A percentile compares a stretch with the other conserved stretches of the same genome.
These are phyloP conservation scores for Plasmodium chabaudi DNA, from an alignment of 169 alveolate species.

Conservation along the genomic window DNA sequence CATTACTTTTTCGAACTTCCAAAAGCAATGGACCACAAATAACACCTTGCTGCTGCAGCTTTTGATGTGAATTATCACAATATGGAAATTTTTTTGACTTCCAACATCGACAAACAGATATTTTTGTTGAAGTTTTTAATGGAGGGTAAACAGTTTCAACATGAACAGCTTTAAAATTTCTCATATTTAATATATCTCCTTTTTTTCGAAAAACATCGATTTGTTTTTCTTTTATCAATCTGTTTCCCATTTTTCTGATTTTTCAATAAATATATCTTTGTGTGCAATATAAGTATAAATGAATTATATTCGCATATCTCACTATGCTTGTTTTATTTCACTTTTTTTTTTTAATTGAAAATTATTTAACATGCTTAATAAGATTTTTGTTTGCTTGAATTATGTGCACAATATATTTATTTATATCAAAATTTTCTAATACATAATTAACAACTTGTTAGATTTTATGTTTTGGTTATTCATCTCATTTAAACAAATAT, in stretches of 20 bases:
- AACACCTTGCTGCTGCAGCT: conserved; percentile 84
- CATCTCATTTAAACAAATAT: too few species aligned
- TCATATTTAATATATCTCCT: conserved; percentile 55
- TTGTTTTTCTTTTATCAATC: conserved; percentile 23
- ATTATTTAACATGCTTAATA: background rate
- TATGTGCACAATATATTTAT: too few species aligned
- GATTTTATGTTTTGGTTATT: too few species aligned
- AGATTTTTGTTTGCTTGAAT: too few species aligned
- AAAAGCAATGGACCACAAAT: conserved; percentile 86
- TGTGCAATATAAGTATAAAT: background rate
- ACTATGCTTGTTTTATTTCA: background rate
- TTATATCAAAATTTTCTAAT: too few species aligned
- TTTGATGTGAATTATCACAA: conserved; percentile 89
- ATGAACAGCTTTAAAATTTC: conserved; percentile 75
- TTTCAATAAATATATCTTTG: background rate
- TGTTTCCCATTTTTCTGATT: conserved; percentile 26
- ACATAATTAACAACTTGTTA: too few species aligned
- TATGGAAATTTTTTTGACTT: conserved; percentile 88
- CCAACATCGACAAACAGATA: conserved; percentile 89
- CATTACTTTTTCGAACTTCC: conserved; percentile 77
- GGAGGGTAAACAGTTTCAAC: conserved; percentile 76
- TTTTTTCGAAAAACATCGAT: conserved; percentile 24
- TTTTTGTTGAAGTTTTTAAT: conserved; percentile 70
- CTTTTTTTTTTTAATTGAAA: background rate
- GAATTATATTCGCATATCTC: too few species aligned